Conservation (phyloP, 1,284 basidiomycete genomes). For the Somion occarium region DNA sequence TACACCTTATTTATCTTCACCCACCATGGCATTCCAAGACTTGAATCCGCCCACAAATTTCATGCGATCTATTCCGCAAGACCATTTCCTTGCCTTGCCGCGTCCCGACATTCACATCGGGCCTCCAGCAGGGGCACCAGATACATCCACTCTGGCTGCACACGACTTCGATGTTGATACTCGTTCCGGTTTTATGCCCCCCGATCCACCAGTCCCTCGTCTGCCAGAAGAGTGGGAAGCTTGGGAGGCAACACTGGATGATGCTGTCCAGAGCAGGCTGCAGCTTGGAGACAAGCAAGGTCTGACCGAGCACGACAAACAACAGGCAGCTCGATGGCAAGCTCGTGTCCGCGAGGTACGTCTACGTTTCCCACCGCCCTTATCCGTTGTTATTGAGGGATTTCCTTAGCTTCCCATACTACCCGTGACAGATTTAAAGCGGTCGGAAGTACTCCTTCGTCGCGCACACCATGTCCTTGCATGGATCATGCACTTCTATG, state of each 20-base stretch:
- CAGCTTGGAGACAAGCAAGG: conserved; percentile 49
- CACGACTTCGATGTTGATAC: conserved; percentile 96
- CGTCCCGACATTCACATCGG: conserved; percentile 44
- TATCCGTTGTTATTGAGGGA: conserved; percentile 3
- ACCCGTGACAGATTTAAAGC: conserved; percentile 42
- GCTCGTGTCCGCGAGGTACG: conserved; percentile 53
- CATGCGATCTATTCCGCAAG: conserved; percentile 34
- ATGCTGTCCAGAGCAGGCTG: conserved; percentile 45
- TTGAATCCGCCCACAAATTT: neutral
- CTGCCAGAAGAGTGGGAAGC: conserved; percentile 59
- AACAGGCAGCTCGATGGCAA: conserved; percentile 58
- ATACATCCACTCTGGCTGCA: conserved; percentile 83
- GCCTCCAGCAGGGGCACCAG: conserved; percentile 41
- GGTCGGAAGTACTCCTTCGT: conserved; percentile 66
- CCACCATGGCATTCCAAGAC: conserved; percentile 1
- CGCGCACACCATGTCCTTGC: conserved; percentile 83
- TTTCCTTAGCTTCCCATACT: conserved; percentile 43
- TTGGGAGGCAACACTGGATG: conserved; percentile 66
- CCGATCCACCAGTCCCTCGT: conserved; percentile 64
- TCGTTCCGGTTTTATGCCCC: conserved; percentile 89
- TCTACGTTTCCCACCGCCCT: conserved; percentile 6
- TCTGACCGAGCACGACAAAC: conserved; percentile 40
- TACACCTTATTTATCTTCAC: neutral
- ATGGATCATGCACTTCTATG: conserved; percentile 87
- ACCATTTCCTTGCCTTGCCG: conserved; percentile 66